phyloP scores from a whole-genome alignment of 768 basidiomycete genomes.

The Boletellus sp. region DNA sequence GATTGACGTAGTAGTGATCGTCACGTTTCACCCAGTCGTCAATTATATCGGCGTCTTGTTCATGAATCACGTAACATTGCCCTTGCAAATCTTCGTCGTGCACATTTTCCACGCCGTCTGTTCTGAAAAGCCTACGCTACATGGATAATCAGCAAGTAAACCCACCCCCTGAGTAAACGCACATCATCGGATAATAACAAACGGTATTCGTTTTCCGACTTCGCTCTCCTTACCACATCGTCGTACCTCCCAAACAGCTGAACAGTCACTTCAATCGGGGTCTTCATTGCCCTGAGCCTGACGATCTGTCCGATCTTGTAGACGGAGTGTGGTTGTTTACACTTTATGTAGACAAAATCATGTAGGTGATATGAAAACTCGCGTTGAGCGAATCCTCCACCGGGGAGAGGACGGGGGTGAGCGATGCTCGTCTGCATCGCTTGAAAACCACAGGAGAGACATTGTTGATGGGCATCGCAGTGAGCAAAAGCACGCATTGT shows the following conservation, averaged over 20 bases:
- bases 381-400: constrained; percentile 37
- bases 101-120: constrained; percentile 23
- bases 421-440: constrained; percentile 23
- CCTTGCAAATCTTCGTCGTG: constrained; percentile 47
- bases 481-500: constrained; percentile 28
- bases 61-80: constrained; percentile 46
- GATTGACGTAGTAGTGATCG: constrained; percentile 58
- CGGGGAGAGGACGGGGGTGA: constrained; percentile 25
- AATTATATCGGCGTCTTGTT: constrained; percentile 30
- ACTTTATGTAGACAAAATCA: constrained; percentile 61
- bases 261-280: constrained; percentile 34
- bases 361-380: constrained; percentile 50
- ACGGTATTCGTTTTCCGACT: constrained; percentile 8
- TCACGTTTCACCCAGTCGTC: constrained; percentile 45
- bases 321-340: constrained; percentile 21
- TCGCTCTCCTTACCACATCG: constrained; percentile 30
- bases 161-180: constrained; percentile 2
- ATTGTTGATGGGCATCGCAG: constrained; percentile 36
- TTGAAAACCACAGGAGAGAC: constrained; percentile 47
- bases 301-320: constrained; percentile 58
- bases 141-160: constrained; percentile 8
- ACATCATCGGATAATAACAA: constrained; percentile 43
- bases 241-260: constrained; percentile 46
- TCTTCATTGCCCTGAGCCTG: constrained; percentile 30
- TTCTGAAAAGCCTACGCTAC: constrained; percentile 42